Conservation (phyloP, 495 filamentous ascomycete genomes). For the Daldinia grandis region DNA sequence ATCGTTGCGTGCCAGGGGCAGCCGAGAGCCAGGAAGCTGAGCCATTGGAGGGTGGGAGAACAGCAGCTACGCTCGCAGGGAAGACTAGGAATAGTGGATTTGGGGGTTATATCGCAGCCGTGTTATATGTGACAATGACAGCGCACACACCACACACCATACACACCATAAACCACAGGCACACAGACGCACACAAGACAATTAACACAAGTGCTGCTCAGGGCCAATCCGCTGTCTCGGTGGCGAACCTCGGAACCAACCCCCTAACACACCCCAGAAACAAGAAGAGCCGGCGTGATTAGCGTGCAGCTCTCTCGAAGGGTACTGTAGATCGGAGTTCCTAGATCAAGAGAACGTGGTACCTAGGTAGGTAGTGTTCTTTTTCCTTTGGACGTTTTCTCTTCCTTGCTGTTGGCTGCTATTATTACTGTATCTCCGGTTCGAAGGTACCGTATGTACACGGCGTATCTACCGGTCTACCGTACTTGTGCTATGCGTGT, state of each 20-base stretch:
- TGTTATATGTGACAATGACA: constrained; percentile 50
- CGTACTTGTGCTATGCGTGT: not conserved
- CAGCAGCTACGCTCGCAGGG: constrained; percentile 19
- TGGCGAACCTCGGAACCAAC: constrained; percentile 41
- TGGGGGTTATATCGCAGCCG: constrained; percentile 46
- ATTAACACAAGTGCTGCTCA: constrained; percentile 22
- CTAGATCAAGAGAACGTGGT: constrained; percentile 37
- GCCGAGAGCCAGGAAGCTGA: constrained; percentile 15
- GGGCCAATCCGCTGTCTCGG: constrained; percentile 35
- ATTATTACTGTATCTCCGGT: not conserved
- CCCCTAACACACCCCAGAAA: constrained; percentile 21
- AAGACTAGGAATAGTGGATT: constrained; percentile 34
- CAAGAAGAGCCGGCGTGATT: constrained; percentile 43
- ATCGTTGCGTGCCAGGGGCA: constrained; percentile 37
- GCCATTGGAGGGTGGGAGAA: constrained; percentile 34
- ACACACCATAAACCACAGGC: constrained; percentile 22
- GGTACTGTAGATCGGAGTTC: constrained; percentile 43
- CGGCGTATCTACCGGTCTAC: not conserved
- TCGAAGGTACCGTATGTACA: not conserved
- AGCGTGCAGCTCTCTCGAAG: constrained; percentile 37
- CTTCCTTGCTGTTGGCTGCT: constrained; percentile 3
- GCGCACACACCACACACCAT: constrained; percentile 44
- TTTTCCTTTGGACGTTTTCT: constrained; percentile 27
- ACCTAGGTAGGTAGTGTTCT: constrained; percentile 21
- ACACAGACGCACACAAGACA: constrained; percentile 32